Conservation (phyloP, 805 yeast genomes). For the Teunomyces panamensis region DNA sequence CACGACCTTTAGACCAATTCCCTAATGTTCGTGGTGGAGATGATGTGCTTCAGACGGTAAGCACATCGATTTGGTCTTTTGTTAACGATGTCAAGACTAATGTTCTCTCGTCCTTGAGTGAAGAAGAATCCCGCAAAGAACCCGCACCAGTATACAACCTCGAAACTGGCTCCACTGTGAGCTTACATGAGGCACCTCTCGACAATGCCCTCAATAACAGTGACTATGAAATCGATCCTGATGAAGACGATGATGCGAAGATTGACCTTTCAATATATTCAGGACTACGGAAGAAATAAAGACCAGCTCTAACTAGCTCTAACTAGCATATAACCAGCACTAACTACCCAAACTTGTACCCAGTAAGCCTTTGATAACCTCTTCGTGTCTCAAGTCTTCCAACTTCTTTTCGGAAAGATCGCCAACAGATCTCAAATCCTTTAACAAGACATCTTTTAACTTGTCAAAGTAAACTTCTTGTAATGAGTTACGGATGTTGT, state of each 20-base stretch:
- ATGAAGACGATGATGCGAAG: conserved; percentile 16
- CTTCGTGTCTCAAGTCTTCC: conserved; percentile 33
- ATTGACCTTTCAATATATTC: conserved; percentile 29
- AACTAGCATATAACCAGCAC: not conserved
- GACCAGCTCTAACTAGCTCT: not conserved
- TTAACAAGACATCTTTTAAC: conserved; percentile 75
- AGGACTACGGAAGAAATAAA: conserved; percentile 3
- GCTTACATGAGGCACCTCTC: conserved; percentile 9
- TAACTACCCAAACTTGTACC: conserved; percentile 9
- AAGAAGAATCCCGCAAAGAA: conserved; percentile 8
- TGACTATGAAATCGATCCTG: conserved; percentile 11
- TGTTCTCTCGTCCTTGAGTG: conserved; percentile 25
- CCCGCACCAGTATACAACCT: conserved; percentile 17
- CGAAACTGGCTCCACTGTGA: conserved; percentile 25
- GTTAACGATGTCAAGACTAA: conserved; percentile 40
- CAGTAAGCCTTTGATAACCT: conserved; percentile 39
- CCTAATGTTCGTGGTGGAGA: conserved; percentile 13
- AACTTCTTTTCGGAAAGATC: conserved; percentile 28
- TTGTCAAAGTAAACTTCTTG: conserved; percentile 96
- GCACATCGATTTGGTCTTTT: conserved; percentile 42
- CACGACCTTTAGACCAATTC: conserved; percentile 6
- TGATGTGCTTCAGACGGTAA: conserved; percentile 41
- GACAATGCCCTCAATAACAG: conserved; percentile 10
- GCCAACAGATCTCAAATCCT: conserved; percentile 40
- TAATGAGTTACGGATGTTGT: conserved; percentile 77